A percentile compares a stretch with the other conserved stretches of the same genome.
These are phyloP conservation scores for Oldenlandia corymbosa DNA, from an alignment of 257 asterid species.

Conservation along the genomic window DNA sequence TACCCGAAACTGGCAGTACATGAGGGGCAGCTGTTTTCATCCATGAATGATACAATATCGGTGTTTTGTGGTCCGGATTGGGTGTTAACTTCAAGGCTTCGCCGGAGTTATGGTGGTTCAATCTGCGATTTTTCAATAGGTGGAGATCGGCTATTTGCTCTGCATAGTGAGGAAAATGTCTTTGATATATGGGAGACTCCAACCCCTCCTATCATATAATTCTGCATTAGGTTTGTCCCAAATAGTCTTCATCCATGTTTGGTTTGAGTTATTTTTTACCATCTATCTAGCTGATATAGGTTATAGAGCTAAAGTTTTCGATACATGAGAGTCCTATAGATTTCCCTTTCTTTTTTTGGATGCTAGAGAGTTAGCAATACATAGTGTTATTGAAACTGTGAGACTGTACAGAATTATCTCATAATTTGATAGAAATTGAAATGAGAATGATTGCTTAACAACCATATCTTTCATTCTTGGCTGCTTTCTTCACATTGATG, in stretches of 20 bases:
- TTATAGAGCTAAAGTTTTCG: slow-evolving; percentile 4
- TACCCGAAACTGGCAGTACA: slow-evolving; percentile 79
- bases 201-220: slow-evolving; percentile 57
- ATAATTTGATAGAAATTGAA: too few species aligned
- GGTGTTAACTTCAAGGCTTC: slow-evolving; percentile 67
- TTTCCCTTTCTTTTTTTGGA: too few species aligned
- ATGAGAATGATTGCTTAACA: slow-evolving; percentile 43
- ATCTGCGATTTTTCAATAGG: slow-evolving; percentile 88
- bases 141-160: slow-evolving; percentile 76
- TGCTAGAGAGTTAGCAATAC: slow-evolving; percentile 15
- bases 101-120: slow-evolving; percentile 80
- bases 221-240: slow-evolving; percentile 10
- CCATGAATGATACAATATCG: slow-evolving; percentile 80
- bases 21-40: slow-evolving; percentile 72
- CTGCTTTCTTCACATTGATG: slow-evolving; percentile 25
- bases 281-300: slow-evolving; percentile 22
- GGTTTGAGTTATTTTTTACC: slow-evolving; percentile 7
- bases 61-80: slow-evolving; percentile 84
- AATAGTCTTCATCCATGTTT: background rate
- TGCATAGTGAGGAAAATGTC: slow-evolving; percentile 87
- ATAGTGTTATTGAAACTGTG: slow-evolving; percentile 15
- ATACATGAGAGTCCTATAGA: too few species aligned
- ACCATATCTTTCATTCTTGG: slow-evolving; percentile 23
- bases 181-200: slow-evolving; percentile 85
- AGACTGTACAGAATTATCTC: slow-evolving; percentile 26